Percentiles rank a stretch among this genome's conserved stretches.
Conservation (phyloP, 2,329 filamentous ascomycete genomes). For the Colletotrichum sp. region DNA sequence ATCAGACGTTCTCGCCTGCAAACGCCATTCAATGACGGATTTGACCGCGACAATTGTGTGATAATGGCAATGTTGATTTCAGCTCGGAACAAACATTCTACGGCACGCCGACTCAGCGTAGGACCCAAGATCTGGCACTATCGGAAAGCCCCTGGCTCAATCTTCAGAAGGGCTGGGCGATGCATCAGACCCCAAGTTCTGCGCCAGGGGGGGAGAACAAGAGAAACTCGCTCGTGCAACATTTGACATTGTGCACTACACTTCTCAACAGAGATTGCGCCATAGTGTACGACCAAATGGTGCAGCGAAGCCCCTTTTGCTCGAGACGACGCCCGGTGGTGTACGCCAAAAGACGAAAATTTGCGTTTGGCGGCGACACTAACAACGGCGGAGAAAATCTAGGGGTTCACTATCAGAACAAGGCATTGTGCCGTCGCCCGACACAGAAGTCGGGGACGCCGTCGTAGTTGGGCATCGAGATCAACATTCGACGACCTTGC, state of each 20-base stretch:
- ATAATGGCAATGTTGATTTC: neutral
- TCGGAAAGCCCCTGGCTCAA: neutral
- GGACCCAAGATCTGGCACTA: neutral
- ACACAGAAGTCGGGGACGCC: conserved; percentile 1
- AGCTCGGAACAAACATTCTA: neutral
- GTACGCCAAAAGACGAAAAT: neutral
- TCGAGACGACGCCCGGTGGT: neutral
- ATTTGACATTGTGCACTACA: neutral
- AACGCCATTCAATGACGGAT: neutral
- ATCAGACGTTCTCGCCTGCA: neutral
- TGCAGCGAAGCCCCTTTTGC: neutral
- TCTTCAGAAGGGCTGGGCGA: neutral
- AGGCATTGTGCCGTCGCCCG: neutral
- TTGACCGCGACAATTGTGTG: neutral
- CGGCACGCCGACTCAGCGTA: neutral
- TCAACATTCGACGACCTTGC: conserved; percentile 13
- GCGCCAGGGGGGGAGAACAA: neutral
- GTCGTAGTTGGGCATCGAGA: conserved; percentile 21
- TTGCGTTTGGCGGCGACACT: neutral
- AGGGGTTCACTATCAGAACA: conserved; percentile 5
- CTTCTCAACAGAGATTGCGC: neutral
- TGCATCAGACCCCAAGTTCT: neutral
- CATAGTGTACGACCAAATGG: neutral
- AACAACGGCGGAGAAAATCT: neutral
- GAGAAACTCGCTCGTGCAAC: neutral